Base-by-base conservation (phyloP, 1,284 basidiomycete genomes). In the Ganoderma multipileum region DNA sequence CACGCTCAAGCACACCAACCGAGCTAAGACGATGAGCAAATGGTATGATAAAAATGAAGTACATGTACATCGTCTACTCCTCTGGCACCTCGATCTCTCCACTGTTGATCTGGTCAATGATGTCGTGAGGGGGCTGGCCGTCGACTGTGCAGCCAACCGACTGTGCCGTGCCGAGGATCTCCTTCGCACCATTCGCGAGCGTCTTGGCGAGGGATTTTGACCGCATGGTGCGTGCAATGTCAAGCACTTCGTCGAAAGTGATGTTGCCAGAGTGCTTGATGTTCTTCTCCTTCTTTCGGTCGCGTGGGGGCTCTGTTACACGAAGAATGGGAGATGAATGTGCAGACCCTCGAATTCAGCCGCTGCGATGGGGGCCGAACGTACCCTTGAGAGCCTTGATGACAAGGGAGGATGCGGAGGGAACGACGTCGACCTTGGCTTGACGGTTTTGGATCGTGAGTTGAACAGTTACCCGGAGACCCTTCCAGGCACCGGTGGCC, bases 251-350 rank as follows among this genome's bases (percentile, higher is more conserved):
- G 81, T 99, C 97, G 70, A 99, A 87, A 69, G 96, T 81, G 76
- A 99, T 89, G 88, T 99, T 99, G 73, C 98, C 98, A 71, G 85
- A 85, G 90, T 99, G 98, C 83, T 96, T 97, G 86, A 99, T 97
- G 90, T 99, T 99, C 90, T 99, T 99, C 90, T 99, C 96, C 91
- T 99, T 99, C 87, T 99, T 99, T 78, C 98, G 93, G 87, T 99
- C 97, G 81, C 97, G 96, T 78, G 96, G 96, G 75, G 97, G 97
- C 88, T 99, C 97, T 96, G 81, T n/a, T 38, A 38, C 16, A 39
- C 47, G 38, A n/a, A n/a, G n/a, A n/a, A n/a, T n/a, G n/a, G n/a
- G n/a, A n/a, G n/a, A n/a, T n/a, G n/a, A n/a, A n/a, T n/a, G n/a
- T n/a, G n/a, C n/a, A n/a, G n/a, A n/a, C n/a, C n/a, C n/a, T n/a